phyloP scores from a whole-genome alignment of 257 asterid species.

The Osmanthus fragrans region DNA sequence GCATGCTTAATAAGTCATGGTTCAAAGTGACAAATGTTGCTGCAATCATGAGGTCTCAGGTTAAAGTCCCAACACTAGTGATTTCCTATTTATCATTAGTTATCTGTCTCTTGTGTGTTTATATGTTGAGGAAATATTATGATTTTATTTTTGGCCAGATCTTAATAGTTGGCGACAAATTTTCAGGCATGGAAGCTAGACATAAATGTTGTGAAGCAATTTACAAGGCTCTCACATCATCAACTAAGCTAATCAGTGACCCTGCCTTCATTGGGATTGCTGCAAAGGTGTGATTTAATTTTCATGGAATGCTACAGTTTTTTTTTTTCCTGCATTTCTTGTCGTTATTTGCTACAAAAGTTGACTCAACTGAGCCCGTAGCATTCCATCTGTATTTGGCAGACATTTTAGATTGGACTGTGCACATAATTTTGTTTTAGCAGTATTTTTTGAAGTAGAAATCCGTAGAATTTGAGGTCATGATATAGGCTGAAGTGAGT shows the following conservation, averaged over 20 bases:
- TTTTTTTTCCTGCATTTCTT: neutral
- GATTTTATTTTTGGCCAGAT: neutral
- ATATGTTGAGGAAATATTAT: neutral
- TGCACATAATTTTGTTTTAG: neutral
- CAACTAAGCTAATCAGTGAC: conserved; percentile 55
- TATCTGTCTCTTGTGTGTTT: neutral
- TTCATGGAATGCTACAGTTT: neutral
- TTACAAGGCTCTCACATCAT: conserved; percentile 49
- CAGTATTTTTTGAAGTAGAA: neutral
- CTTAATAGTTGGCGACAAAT: neutral
- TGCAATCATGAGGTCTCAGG: neutral
- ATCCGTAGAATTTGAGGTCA: neutral
- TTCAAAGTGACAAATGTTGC: neutral
- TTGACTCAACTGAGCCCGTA: neutral
- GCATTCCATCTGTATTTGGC: neutral
- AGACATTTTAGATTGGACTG: neutral
- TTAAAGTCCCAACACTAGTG: neutral
- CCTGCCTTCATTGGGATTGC: conserved; percentile 50
- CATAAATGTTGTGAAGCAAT: conserved; percentile 85
- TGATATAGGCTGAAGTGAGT: neutral
- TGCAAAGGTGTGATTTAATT: conserved; percentile 55
- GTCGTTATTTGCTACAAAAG: neutral
- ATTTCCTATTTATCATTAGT: neutral
- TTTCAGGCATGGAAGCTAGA: conserved; percentile 93
- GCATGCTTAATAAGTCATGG: neutral